These are phyloP conservation scores for Hippophae rhamnoides DNA, from an alignment of 306 rosid species.

Conservation along the genomic window DNA sequence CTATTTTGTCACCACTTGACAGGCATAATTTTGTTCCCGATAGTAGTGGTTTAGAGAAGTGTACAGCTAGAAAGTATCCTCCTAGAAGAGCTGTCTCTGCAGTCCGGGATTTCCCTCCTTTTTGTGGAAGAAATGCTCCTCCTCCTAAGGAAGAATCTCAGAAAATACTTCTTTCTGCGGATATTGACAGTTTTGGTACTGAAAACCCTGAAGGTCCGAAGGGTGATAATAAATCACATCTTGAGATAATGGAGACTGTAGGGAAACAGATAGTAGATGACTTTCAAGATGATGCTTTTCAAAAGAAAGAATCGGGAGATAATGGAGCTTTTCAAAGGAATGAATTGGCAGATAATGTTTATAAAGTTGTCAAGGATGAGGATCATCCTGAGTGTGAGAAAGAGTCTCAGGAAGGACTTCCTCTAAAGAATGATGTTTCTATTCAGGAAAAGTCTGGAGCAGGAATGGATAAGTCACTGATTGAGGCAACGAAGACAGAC, in stretches of 20 bases:
- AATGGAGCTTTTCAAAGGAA: no score
- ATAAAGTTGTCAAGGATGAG: constrained; percentile 14
- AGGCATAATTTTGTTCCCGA: constrained; percentile 20
- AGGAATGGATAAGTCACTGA: constrained; percentile 13
- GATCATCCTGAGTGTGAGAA: constrained; percentile 17
- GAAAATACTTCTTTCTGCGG: constrained; percentile 13
- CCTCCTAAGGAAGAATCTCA: constrained; percentile 18
- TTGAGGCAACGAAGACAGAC: no score
- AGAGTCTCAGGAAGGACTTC: no score
- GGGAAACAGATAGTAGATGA: constrained; percentile 27
- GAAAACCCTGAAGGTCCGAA: background rate
- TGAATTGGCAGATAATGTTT: background rate
- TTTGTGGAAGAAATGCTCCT: constrained; percentile 58
- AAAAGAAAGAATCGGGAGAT: constrained; percentile 15
- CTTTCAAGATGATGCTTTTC: constrained; percentile 19
- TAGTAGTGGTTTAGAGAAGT: constrained; percentile 26
- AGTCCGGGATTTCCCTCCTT: constrained; percentile 54
- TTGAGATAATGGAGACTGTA: constrained; percentile 14
- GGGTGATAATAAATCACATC: constrained; percentile 20
- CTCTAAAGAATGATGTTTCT: no score
- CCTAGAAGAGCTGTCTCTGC: constrained; percentile 66
- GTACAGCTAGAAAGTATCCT: constrained; percentile 34
- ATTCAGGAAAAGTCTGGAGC: background rate
- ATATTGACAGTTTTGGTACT: no score
- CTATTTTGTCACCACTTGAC: background rate